These are phyloP conservation scores for Leccinum pallidistipes DNA, from an alignment of 1,284 basidiomycete species.

Conservation along the genomic window DNA sequence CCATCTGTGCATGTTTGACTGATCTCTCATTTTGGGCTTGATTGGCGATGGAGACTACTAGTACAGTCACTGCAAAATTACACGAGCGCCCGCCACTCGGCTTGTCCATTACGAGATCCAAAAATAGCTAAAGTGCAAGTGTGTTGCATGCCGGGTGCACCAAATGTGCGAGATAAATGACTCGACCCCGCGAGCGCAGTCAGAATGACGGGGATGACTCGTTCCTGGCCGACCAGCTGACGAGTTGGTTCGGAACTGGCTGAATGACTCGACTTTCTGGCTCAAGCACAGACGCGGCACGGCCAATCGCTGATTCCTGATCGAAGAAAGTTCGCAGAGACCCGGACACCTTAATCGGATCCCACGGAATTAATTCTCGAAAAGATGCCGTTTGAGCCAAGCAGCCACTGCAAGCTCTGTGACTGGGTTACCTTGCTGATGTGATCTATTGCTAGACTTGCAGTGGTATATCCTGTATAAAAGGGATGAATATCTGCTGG, in stretches of 20 bases:
- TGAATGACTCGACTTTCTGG: conserved; percentile 16
- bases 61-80: conserved; percentile 5
- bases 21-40: conserved; percentile 17
- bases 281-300: conserved; percentile 23
- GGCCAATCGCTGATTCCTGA: conserved; percentile 26
- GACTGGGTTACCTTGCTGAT: conserved; percentile 39
- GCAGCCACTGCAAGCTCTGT: conserved; percentile 34
- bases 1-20: conserved; percentile 17
- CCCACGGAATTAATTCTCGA: conserved; percentile 21
- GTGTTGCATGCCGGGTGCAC: conserved; percentile 8
- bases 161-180: conserved; percentile 18
- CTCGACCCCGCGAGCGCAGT: conserved; percentile 17
- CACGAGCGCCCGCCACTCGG: conserved; percentile 6
- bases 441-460: conserved; percentile 30
- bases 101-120: conserved; percentile 5
- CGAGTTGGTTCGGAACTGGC: conserved; percentile 7
- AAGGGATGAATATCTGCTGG: conserved; percentile 15
- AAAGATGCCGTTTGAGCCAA: conserved; percentile 33
- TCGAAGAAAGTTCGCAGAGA: conserved; percentile 19
- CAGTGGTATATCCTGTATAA: conserved; percentile 38
- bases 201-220: conserved; percentile 11
- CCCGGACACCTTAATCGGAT: conserved; percentile 23
- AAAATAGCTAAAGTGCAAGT: conserved; percentile 19
- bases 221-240: conserved; percentile 27
- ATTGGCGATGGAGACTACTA: conserved; percentile 26